Conservation (phyloP, 2,329 filamentous ascomycete genomes). For the Blastomyces emzantsi region DNA sequence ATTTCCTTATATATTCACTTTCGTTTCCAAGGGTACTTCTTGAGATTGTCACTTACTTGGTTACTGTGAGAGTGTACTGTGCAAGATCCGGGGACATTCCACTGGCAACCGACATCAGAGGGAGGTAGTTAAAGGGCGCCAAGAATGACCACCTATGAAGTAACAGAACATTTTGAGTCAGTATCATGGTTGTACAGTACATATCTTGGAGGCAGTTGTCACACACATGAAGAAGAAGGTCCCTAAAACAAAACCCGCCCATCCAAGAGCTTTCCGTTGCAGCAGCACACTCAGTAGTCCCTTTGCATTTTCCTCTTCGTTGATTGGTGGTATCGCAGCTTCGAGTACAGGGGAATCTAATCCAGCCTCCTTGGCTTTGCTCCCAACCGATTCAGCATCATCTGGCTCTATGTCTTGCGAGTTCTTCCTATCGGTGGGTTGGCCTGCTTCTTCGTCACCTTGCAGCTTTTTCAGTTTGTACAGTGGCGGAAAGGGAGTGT, state of each 20-base stretch:
- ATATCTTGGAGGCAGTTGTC: not conserved
- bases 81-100: slow-evolving; percentile 8
- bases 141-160: slow-evolving; percentile 11
- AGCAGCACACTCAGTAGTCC: not conserved
- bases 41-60: slow-evolving; percentile 3
- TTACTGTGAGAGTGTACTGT: slow-evolving; percentile 9
- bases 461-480: slow-evolving; percentile 1
- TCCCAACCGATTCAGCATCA: slow-evolving; percentile 1
- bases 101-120: slow-evolving; percentile 9
- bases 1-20: not conserved
- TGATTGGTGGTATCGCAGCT: not conserved
- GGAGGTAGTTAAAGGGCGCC: slow-evolving; percentile 12
- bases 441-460: not conserved
- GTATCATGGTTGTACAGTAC: not conserved
- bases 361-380: not conserved
- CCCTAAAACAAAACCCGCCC: not conserved
- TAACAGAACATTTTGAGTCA: slow-evolving; percentile 6
- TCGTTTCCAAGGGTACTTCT: not conserved
- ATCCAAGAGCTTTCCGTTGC: slow-evolving; percentile 2
- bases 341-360: not conserved
- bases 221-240: slow-evolving; percentile 11
- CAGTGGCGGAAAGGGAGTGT: slow-evolving; percentile 7
- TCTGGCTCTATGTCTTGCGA: slow-evolving; percentile 2
- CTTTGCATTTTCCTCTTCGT: not conserved
- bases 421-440: not conserved